Base-by-base conservation (phyloP, 2,329 filamentous ascomycete genomes). In the Penicillium palitans region DNA sequence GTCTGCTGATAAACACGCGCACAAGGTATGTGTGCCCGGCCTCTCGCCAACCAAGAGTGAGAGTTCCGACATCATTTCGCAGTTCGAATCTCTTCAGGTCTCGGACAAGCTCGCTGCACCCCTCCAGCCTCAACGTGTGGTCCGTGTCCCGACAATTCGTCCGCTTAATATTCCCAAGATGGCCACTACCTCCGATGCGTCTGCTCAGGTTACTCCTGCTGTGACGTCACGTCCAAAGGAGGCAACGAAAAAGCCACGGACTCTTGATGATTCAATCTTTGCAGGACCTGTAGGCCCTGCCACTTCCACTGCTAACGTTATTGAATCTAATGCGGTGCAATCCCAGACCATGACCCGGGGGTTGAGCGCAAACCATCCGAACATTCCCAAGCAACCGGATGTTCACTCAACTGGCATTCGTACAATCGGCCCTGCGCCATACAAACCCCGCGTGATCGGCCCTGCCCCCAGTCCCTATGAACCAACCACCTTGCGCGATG, bases 341-440 rank as follows among this genome's bases (percentile, higher is more conserved):
- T 6, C 27, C 3, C 44, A 33, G 24, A n/a, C 15, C 8, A 10
- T 15, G 3, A 19, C 15, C n/a, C 19, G 27, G 21, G 25, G 13
- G 39, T 19, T 50, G 37, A 42, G 21, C 13, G 15, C 7, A 21
- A 50, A 15, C 6, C 17, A 31, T 17, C 33, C 52, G 2, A 55
- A 55, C 7, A 33, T 55, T 21, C 25, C 27, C 10, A 48, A 31
- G n/a, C 15, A 8, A 10, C 39, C n/a, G 15, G 39, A 9, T 25
- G 9, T 31, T 29, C 9, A n/a, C 4, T 7, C 44, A 31, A n/a
- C 9, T 13, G 42, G 33, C 13, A 35, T 19, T n/a, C 44, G 35
- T 35, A 49, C 35, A 19, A 33, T 55, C 25, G 52, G 52, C 9
- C 52, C 52, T 19, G 24, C 44, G 2, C 52, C 52, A n/a, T 49